phyloP scores from a whole-genome alignment of 805 yeast species.

The Saccharomycopsis capsularis region DNA sequence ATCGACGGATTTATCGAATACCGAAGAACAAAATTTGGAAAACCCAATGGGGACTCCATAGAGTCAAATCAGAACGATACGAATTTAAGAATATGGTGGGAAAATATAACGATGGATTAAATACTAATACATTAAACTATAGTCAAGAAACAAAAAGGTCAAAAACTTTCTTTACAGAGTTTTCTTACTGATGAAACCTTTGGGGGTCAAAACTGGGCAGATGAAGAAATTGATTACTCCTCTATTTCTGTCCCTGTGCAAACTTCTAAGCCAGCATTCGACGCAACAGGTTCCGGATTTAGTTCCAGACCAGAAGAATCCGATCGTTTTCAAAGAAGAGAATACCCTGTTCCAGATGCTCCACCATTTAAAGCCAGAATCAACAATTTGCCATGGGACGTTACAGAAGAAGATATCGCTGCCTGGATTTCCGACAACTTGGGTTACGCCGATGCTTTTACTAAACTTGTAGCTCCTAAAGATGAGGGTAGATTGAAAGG shows the following conservation, averaged over 20 bases:
- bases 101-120: too few species aligned
- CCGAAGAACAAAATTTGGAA: too few species aligned
- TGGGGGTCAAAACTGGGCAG: slow-evolving; percentile 76
- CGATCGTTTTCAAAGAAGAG: slow-evolving; percentile 47
- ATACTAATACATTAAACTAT: too few species aligned
- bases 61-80: too few species aligned
- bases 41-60: too few species aligned
- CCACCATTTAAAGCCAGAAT: slow-evolving; percentile 93
- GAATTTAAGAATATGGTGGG: too few species aligned
- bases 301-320: slow-evolving; percentile 27
- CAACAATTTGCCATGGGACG: slow-evolving; percentile 79
- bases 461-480: slow-evolving; percentile 64
- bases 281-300: slow-evolving; percentile 23
- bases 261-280: slow-evolving; percentile 26
- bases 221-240: slow-evolving; percentile 68
- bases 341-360: slow-evolving; percentile 79
- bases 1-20: too few species aligned
- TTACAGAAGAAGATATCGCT: slow-evolving; percentile 54
- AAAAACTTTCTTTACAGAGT: slow-evolving; percentile 80
- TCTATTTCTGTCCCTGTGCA: slow-evolving; percentile 49
- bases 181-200: slow-evolving; percentile 72
- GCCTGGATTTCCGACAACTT: slow-evolving; percentile 51
- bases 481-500: slow-evolving; percentile 78
- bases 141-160: slow-evolving; percentile 45
- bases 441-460: slow-evolving; percentile 34